A percentile compares a stretch with the other conserved stretches of the same genome.
These are phyloP conservation scores for Ceratocystis albifundus DNA, from an alignment of 2,329 filamentous ascomycete species.

Conservation along the genomic window DNA sequence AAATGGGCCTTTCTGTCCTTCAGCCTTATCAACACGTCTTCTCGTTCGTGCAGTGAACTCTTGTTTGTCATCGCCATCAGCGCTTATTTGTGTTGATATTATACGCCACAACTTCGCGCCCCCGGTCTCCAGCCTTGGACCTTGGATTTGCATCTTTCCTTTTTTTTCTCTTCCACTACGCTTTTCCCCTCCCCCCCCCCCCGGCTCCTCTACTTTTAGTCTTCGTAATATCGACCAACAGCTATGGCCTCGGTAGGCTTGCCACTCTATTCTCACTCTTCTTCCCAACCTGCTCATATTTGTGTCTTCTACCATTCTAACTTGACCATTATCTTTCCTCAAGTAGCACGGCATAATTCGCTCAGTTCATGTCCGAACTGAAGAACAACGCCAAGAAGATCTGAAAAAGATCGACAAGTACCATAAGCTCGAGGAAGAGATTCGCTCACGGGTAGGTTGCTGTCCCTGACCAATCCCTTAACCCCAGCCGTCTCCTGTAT, in stretches of 20 bases:
- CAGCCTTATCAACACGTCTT: conserved; percentile 4
- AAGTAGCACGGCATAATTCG: conserved; percentile 73
- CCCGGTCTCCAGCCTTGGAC: too few species aligned
- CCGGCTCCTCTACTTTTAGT: too few species aligned
- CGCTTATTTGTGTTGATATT: not conserved
- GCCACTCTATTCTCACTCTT: not conserved
- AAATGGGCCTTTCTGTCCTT: not conserved
- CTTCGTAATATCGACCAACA: not conserved
- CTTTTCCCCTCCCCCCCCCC: not conserved
- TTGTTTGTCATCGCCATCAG: not conserved
- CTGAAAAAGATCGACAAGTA: conserved; percentile 66
- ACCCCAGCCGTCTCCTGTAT: not conserved
- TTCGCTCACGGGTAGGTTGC: conserved; percentile 49
- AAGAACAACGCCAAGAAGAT: conserved; percentile 60
- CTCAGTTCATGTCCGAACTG: conserved; percentile 48
- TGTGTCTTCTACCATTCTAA: not conserved
- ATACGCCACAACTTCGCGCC: not conserved
- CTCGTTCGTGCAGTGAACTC: not conserved
- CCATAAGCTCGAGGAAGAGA: conserved; percentile 54
- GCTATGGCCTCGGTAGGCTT: conserved; percentile 20
- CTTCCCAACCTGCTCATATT: not conserved
- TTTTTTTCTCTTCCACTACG: too few species aligned
- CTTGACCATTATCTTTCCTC: not conserved
- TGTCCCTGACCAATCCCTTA: not conserved
- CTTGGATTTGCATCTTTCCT: too few species aligned